A percentile compares a stretch with the other conserved stretches of the same genome.
phyloP scores from a whole-genome alignment of 305 asterid genomes.

The Fraxinus platypoda region DNA sequence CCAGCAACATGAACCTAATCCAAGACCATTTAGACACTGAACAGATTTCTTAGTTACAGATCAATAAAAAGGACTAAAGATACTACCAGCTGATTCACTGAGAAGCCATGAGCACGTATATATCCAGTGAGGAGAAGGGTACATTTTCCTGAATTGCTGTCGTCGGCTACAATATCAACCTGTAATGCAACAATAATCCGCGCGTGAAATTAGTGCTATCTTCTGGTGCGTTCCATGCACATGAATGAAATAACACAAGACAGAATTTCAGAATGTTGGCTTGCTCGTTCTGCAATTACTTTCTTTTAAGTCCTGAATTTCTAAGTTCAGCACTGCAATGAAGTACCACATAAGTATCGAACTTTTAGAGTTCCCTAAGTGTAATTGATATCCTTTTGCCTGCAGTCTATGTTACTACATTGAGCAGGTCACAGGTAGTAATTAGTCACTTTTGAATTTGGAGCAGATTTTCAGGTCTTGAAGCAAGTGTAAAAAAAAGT shows the following conservation, averaged over 20 bases:
- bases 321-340: neutral
- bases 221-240: neutral
- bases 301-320: neutral
- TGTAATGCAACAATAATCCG: conserved; percentile 27
- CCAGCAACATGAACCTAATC: conserved; percentile 93
- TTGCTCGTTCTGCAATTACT: neutral
- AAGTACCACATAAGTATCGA: neutral
- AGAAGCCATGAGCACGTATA: conserved; percentile 66
- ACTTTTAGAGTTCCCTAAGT: neutral
- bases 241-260: neutral
- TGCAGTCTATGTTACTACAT: neutral
- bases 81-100: conserved; percentile 88
- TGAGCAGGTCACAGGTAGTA: neutral
- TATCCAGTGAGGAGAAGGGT: conserved; percentile 84
- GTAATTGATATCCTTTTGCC: neutral
- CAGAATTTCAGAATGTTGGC: neutral
- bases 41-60: conserved; percentile 11
- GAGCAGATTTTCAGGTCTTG: neutral
- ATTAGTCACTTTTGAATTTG: neutral
- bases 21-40: conserved; percentile 35
- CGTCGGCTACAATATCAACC: conserved; percentile 62
- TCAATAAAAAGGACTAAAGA: conserved; percentile 27
- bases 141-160: conserved; percentile 47
- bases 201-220: conserved; percentile 22
- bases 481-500: neutral